phyloP scores from a whole-genome alignment of 257 asterid genomes.

The Fraxinus anomala region DNA sequence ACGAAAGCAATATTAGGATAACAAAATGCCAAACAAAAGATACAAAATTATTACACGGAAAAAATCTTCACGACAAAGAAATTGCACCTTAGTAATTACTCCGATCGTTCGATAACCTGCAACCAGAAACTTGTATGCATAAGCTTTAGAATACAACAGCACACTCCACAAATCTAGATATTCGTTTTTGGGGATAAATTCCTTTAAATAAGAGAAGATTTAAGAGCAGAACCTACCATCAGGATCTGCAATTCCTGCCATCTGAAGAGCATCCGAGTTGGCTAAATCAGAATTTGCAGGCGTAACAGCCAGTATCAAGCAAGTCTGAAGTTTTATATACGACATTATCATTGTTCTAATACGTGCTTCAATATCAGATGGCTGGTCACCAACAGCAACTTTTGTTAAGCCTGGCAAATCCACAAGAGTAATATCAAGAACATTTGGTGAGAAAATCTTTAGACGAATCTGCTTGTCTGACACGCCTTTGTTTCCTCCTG shows the following conservation, averaged over 20 bases:
- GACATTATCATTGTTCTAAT: constrained; percentile 95
- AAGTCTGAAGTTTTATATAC: constrained; percentile 62
- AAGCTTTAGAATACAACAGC: constrained; percentile 27
- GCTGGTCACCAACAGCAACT: constrained; percentile 98
- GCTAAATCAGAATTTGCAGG: constrained; percentile 97
- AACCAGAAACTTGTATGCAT: constrained; percentile 29
- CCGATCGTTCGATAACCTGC: constrained; percentile 96
- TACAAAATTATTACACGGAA: constrained; percentile 5
- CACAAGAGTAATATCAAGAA: constrained; percentile 91
- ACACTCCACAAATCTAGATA: background rate
- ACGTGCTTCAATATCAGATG: constrained; percentile 91
- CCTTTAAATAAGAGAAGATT: constrained; percentile 1
- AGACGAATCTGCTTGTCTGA: constrained; percentile 84
- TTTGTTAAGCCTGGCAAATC: constrained; percentile 96
- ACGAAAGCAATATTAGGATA: background rate
- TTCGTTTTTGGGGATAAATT: background rate
- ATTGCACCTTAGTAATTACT: constrained; percentile 80
- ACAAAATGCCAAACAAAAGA: constrained; percentile 10
- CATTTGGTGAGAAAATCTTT: constrained; percentile 88
- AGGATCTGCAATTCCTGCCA: constrained; percentile 95
- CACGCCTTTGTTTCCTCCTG: constrained; percentile 82
- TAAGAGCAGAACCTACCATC: constrained; percentile 56
- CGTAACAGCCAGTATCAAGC: constrained; percentile 88
- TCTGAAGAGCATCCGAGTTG: constrained; percentile 97
- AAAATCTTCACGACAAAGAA: constrained; percentile 7